Base-by-base conservation (phyloP, 1,284 basidiomycete species). In the Boletus austroedulis region DNA sequence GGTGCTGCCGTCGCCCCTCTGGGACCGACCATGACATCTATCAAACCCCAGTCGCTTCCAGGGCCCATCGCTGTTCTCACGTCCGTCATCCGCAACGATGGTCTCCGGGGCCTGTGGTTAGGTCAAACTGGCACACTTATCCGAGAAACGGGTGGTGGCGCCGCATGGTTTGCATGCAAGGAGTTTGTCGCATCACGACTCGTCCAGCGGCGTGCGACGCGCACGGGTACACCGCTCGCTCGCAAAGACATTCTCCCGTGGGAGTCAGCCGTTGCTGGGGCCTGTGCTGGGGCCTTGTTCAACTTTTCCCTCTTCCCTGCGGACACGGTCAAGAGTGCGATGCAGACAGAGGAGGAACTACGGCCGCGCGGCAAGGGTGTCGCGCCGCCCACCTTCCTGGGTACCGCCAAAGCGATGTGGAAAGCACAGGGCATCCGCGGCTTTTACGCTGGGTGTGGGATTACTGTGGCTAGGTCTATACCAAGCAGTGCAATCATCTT, bases 51-150 rank as follows among this genome's bases (percentile, higher is more conserved):
- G 3, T 54, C 23, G 48, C 76, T 79, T 3, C 81, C 80, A 0
- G 95, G 95, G 0, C 89, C 93, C 0, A 69, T 92, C 24, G 75
- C 82, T 1, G 81, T 97, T 56, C 77, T 94, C 53, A 77, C 76
- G 12, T 80, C 82, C 48, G 85, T 90, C 36, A 69, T 97, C 23
- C 83, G 83, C 34, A 77, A 80, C 2, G 78, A 85, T 23, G 96
- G 95, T 28, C 23, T 95, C 8, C 81, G 84, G 19, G 95, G 96
- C 1, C 83, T 99, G 29, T 99, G 96, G 95, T 83, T 97, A 2
- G 96, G 96, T 2, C 95, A 98, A 67, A 93, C 90, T 0, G 96
- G 94, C n/a, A 97, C 93, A 0, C 79, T 98, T 57, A 82, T 99
- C 29, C 89, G 96, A 49, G 96, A 99, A 73, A 94, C 92, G 0